Percentiles rank a stretch among this genome's conserved stretches.
phyloP scores from a whole-genome alignment of 345 rosid species.

The Gossypium bickii region DNA sequence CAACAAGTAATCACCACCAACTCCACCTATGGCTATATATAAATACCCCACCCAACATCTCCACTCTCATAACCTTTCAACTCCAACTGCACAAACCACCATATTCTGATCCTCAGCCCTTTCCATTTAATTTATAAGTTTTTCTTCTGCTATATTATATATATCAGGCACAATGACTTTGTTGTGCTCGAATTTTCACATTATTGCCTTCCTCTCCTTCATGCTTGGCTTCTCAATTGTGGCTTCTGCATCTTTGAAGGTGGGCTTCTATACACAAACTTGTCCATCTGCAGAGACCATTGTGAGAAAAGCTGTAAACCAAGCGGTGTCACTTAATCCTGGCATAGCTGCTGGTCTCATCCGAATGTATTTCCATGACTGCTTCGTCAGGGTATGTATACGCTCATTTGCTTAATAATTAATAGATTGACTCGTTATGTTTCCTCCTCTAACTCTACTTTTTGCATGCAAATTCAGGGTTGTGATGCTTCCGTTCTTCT shows the following conservation, averaged over 20 bases:
- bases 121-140: background rate
- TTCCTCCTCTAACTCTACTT: background rate
- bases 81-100: too few relatives aligned
- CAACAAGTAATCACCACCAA: background rate
- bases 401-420: background rate
- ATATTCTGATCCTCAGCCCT: background rate
- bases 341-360: constrained; percentile 33
- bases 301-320: constrained; percentile 22
- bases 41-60: background rate
- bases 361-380: constrained; percentile 32
- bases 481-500: constrained; percentile 38
- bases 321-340: constrained; percentile 18
- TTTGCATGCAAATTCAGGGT: constrained; percentile 3
- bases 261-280: constrained; percentile 22
- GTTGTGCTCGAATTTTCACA: background rate
- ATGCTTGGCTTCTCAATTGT: background rate
- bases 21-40: background rate
- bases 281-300: constrained; percentile 25
- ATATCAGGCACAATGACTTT: background rate
- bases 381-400: constrained; percentile 6
- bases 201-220: background rate
- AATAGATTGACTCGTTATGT: background rate
- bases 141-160: background rate
- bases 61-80: background rate
- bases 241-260: constrained; percentile 18